A percentile compares a stretch with the other conserved stretches of the same genome.
Evolutionary conservation across 352 stramenopile genomes (phyloP).

Genomic region (Halophytophthora polymorphica): DNA sequence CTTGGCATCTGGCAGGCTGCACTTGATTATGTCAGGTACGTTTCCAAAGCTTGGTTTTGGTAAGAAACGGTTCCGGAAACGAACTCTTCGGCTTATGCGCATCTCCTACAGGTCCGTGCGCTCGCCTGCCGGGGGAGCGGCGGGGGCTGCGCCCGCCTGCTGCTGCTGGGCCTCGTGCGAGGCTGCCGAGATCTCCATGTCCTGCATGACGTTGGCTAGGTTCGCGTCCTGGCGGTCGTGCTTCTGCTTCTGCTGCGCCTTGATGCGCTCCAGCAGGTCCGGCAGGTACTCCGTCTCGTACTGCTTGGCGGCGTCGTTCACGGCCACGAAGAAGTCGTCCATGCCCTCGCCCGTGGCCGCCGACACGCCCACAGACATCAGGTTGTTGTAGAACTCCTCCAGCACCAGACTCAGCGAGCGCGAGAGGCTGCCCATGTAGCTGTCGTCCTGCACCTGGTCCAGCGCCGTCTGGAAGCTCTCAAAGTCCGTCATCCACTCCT

Average conservation of each 20-base stretch:
- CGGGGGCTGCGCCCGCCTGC: conserved; percentile 1
- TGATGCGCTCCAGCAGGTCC: conserved; percentile 66
- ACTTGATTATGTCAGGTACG: no score
- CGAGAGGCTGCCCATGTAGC: conserved; percentile 92
- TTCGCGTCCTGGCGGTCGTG: conserved; percentile 44
- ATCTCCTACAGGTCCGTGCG: conserved; percentile 57
- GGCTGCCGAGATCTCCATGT: conserved; percentile 69
- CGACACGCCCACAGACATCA: conserved; percentile 93
- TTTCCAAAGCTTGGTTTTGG: no score
- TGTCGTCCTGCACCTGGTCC: conserved; percentile 88
- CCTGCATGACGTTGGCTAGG: conserved; percentile 72
- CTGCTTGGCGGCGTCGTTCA: conserved; percentile 83
- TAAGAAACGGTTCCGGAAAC: no score
- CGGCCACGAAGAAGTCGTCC: conserved; percentile 90
- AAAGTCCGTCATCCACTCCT: conserved; percentile 99
- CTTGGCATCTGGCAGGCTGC: no score
- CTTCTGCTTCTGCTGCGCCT: conserved; percentile 51
- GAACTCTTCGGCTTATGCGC: neutral
- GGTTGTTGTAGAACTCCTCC: conserved; percentile 94
- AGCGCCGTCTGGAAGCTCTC: conserved; percentile 97
- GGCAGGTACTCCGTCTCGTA: conserved; percentile 89
- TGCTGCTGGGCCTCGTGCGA: conserved; percentile 13
- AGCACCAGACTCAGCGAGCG: conserved; percentile 87
- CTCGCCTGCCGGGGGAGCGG: conserved; percentile 22
- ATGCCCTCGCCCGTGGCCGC: conserved; percentile 95